phyloP scores from a whole-genome alignment of 768 basidiomycete species.

The Tricholoma bakamatsutake region DNA sequence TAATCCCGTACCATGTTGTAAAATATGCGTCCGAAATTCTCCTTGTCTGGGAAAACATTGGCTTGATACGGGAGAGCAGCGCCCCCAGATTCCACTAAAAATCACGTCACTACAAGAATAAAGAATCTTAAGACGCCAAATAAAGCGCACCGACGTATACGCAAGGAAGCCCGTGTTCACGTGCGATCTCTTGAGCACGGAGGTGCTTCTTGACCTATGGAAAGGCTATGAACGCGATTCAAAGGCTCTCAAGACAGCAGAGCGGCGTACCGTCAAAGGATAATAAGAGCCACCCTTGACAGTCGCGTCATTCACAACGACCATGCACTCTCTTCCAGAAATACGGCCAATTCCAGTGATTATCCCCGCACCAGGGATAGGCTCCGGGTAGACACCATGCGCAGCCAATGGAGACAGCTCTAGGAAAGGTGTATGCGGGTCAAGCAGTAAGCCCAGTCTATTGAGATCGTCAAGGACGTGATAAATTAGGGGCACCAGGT shows the following conservation, averaged over 20 bases:
- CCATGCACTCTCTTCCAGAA: conserved; percentile 75
- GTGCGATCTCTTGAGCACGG: conserved; percentile 91
- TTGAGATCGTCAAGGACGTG: not conserved
- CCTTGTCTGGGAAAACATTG: conserved; percentile 91
- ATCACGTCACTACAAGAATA: not conserved
- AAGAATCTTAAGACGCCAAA: not conserved
- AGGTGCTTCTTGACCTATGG: conserved; percentile 86
- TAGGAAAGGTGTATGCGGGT: conserved; percentile 84
- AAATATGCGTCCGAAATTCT: conserved; percentile 95
- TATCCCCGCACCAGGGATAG: conserved; percentile 84
- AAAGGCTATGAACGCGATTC: conserved; percentile 22
- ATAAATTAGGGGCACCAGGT: not conserved
- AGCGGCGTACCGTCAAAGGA: conserved; percentile 60
- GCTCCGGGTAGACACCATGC: conserved; percentile 77
- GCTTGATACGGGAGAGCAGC: conserved; percentile 91
- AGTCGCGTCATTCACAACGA: conserved; percentile 93
- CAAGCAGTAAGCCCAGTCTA: conserved; percentile 70
- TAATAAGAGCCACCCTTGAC: conserved; percentile 93
- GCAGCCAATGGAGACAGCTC: conserved; percentile 85
- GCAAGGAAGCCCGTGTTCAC: conserved; percentile 85
- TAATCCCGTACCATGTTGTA: conserved; percentile 80
- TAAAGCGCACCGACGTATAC: conserved; percentile 75
- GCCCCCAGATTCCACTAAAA: conserved; percentile 88
- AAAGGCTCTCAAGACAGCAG: not conserved
- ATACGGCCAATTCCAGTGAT: conserved; percentile 84